Evolutionary conservation across 768 basidiomycete genomes (phyloP).

Genomic region (Leccinum truebloodii): DNA sequence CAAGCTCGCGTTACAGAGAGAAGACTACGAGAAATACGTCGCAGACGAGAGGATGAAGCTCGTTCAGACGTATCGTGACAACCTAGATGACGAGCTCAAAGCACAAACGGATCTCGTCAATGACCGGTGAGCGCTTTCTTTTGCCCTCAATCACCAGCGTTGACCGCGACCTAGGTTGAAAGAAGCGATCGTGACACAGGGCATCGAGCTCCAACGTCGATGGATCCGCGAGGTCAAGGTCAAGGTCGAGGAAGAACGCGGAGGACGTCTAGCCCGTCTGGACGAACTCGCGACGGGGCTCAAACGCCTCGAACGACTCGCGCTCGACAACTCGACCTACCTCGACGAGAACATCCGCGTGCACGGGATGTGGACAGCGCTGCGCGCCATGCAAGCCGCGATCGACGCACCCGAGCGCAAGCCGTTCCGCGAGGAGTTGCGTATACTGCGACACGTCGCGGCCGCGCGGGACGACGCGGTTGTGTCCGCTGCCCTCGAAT

Average conservation of each 20-base stretch:
- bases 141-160: neutral
- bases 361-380: slow-evolving; percentile 90
- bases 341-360: slow-evolving; percentile 93
- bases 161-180: slow-evolving; percentile 58
- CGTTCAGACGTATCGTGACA: slow-evolving; percentile 78
- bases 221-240: slow-evolving; percentile 98
- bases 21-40: slow-evolving; percentile 79
- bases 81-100: slow-evolving; percentile 81
- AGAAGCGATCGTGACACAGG: slow-evolving; percentile 94
- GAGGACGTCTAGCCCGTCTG: slow-evolving; percentile 91
- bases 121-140: slow-evolving; percentile 63
- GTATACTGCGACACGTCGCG: slow-evolving; percentile 58
- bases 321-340: slow-evolving; percentile 86
- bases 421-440: slow-evolving; percentile 90
- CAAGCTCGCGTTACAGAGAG: slow-evolving; percentile 82
- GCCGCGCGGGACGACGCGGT: slow-evolving; percentile 71
- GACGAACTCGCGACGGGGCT: slow-evolving; percentile 65
- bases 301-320: slow-evolving; percentile 88
- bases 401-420: slow-evolving; percentile 66
- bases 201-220: slow-evolving; percentile 93
- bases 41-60: slow-evolving; percentile 75
- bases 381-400: slow-evolving; percentile 75
- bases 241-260: slow-evolving; percentile 94
- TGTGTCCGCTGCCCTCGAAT: slow-evolving; percentile 29
- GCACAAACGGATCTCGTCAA: slow-evolving; percentile 93